phyloP scores from a whole-genome alignment of 768 basidiomycete genomes.

The Pholiota microspora region DNA sequence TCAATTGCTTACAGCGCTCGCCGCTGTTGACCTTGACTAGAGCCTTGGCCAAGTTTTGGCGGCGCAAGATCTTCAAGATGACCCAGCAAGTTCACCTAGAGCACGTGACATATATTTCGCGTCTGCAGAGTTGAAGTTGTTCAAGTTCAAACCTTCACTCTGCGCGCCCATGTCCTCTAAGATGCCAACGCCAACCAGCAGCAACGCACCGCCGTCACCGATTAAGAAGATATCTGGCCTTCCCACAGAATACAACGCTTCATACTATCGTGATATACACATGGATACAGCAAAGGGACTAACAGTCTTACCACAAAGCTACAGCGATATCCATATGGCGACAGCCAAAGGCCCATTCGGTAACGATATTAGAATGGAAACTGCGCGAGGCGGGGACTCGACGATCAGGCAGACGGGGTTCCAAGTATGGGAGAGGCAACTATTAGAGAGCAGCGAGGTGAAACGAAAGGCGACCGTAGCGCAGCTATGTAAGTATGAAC shows the following conservation, averaged over 20 bases:
- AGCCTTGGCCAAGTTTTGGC: too few species aligned
- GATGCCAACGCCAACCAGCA: conserved; percentile 5
- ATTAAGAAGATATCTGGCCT: conserved; percentile 29
- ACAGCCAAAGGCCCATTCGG: conserved; percentile 53
- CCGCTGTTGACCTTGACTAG: too few species aligned
- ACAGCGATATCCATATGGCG: conserved; percentile 52
- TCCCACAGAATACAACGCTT: conserved; percentile 19
- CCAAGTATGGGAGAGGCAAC: conserved; percentile 82
- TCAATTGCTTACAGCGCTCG: too few species aligned
- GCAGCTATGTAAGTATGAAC: conserved; percentile 73
- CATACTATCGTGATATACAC: conserved; percentile 55
- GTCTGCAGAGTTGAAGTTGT: too few species aligned
- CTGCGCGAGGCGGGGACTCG: conserved; percentile 45
- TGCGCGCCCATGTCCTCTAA: too few species aligned
- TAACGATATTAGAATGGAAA: conserved; percentile 70
- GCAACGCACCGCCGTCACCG: conserved; percentile 18
- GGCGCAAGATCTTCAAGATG: too few species aligned
- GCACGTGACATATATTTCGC: conserved; percentile 4
- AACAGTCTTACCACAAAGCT: conserved; percentile 33
- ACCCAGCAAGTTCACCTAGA: too few species aligned
- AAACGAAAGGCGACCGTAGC: conserved; percentile 96
- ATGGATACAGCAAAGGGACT: conserved; percentile 79
- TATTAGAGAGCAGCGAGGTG: conserved; percentile 83
- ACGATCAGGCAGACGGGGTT: conserved; percentile 58
- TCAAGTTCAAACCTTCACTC: too few species aligned